Conservation (phyloP, 1,284 basidiomycete genomes). For the Puccinia coronata region DNA sequence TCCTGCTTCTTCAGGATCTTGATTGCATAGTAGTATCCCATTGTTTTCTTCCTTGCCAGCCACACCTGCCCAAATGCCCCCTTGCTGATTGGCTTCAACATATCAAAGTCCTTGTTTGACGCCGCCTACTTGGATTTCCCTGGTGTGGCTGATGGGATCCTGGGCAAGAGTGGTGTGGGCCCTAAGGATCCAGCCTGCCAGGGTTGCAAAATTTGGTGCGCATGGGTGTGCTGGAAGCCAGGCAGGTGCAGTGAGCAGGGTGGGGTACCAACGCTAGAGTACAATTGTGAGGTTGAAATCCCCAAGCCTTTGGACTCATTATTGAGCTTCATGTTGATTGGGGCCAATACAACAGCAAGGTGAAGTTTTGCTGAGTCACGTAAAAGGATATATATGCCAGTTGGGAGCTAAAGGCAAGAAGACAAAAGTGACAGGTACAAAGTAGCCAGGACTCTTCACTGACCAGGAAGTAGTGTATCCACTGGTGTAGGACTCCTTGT, state of each 20-base stretch:
- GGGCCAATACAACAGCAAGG: too few relatives aligned
- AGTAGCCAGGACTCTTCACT: too few relatives aligned
- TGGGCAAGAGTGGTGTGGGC: conserved; percentile 80
- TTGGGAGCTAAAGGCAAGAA: too few relatives aligned
- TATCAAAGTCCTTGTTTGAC: conserved; percentile 97
- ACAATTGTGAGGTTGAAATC: not conserved
- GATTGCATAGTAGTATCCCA: conserved; percentile 98
- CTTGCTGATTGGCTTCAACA: conserved; percentile 99
- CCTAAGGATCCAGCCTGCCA: conserved; percentile 8
- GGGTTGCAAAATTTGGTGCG: not conserved
- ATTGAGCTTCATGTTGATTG: conserved; percentile 9
- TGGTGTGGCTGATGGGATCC: conserved; percentile 75
- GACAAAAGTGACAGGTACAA: too few relatives aligned
- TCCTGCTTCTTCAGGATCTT: conserved; percentile 98
- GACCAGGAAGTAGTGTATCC: too few relatives aligned
- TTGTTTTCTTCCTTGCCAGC: conserved; percentile 94
- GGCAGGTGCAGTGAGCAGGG: conserved; percentile 33
- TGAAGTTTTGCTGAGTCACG: too few relatives aligned
- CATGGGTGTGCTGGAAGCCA: conserved; percentile 1
- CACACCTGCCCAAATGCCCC: too few relatives aligned
- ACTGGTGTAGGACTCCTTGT: too few relatives aligned
- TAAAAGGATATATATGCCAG: too few relatives aligned
- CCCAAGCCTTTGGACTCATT: too few relatives aligned
- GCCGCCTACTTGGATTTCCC: conserved; percentile 77
- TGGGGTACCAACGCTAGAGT: conserved; percentile 32